phyloP scores from a whole-genome alignment of 2,329 filamentous ascomycete species.

The Lachnellula cervina region DNA sequence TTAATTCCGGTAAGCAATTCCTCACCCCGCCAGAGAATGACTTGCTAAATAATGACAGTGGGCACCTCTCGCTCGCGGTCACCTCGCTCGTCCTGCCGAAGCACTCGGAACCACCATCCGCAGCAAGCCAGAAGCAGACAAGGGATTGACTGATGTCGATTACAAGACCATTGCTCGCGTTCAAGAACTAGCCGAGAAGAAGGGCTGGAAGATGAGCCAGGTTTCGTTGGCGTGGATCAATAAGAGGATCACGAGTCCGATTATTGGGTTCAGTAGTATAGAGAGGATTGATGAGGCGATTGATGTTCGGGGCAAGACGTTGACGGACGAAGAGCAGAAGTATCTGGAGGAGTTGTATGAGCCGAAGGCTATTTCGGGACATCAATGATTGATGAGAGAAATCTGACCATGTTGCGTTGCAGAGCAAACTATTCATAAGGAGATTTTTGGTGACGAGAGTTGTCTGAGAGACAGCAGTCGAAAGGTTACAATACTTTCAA shows the following conservation, averaged over 20 bases:
- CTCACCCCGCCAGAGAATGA: not conserved
- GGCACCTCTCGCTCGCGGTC: slow-evolving; percentile 33
- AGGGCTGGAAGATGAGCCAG: slow-evolving; percentile 52
- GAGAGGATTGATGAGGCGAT: slow-evolving; percentile 50
- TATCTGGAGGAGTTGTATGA: slow-evolving; percentile 51
- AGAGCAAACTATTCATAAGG: too few species aligned
- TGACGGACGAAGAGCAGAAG: slow-evolving; percentile 47
- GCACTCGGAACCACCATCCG: slow-evolving; percentile 21
- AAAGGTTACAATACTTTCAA: not conserved
- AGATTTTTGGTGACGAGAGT: too few species aligned
- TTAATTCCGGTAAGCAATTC: slow-evolving; percentile 30
- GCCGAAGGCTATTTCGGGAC: slow-evolving; percentile 37
- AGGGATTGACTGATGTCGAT: slow-evolving; percentile 40
- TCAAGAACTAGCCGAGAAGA: slow-evolving; percentile 52
- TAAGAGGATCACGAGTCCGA: slow-evolving; percentile 42
- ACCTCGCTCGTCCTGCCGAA: slow-evolving; percentile 29
- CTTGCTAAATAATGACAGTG: slow-evolving; percentile 19
- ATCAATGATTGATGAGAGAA: slow-evolving; percentile 12
- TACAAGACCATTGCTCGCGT: slow-evolving; percentile 49
- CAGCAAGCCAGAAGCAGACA: slow-evolving; percentile 27
- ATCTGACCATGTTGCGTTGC: too few species aligned
- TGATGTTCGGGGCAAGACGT: slow-evolving; percentile 33
- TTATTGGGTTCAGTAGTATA: slow-evolving; percentile 47
- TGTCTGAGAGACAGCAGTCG: not conserved
- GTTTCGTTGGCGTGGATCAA: slow-evolving; percentile 52